phyloP scores from a whole-genome alignment of 2,329 filamentous ascomycete species.

The Paecilomyces fulvus region DNA sequence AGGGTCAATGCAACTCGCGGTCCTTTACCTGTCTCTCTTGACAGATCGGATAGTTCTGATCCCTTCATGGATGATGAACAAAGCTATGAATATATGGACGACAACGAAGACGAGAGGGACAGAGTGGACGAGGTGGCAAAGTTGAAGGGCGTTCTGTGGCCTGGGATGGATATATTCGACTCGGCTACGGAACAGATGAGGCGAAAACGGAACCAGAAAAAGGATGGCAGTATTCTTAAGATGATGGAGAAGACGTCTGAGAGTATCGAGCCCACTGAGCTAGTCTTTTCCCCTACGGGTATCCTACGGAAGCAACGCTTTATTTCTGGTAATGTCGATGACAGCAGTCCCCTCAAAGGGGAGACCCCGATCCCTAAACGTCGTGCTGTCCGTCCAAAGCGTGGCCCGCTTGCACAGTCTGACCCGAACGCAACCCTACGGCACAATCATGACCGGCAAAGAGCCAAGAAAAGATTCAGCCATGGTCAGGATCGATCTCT shows the following conservation, averaged over 20 bases:
- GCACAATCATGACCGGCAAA: conserved; percentile 19
- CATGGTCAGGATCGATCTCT: conserved; percentile 5
- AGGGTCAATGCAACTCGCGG: conserved; percentile 1
- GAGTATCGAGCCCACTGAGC: conserved; percentile 38
- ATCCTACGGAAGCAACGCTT: conserved; percentile 34
- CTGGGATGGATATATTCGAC: conserved; percentile 46
- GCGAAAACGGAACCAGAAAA: conserved; percentile 44
- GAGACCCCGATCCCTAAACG: conserved; percentile 35
- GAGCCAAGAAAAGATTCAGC: conserved; percentile 10
- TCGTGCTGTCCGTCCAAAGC: conserved; percentile 22
- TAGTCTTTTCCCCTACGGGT: conserved; percentile 39
- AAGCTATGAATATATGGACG: conserved; percentile 6
- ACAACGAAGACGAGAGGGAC: conserved; percentile 17
- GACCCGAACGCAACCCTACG: conserved; percentile 24
- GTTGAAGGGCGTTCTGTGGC: conserved; percentile 42
- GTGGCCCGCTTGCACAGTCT: conserved; percentile 18
- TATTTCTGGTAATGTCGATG: conserved; percentile 42
- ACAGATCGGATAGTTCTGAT: conserved; percentile 9
- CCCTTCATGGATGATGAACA: conserved; percentile 9
- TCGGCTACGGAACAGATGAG: conserved; percentile 42
- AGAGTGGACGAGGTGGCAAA: conserved; percentile 30
- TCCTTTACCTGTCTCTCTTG: conserved; percentile 1
- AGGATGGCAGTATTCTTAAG: conserved; percentile 37
- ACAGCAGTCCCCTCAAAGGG: conserved; percentile 38
- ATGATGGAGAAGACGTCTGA: conserved; percentile 39